These are phyloP conservation scores for Boletus reticuloceps DNA, from an alignment of 768 basidiomycete species.

Conservation along the genomic window DNA sequence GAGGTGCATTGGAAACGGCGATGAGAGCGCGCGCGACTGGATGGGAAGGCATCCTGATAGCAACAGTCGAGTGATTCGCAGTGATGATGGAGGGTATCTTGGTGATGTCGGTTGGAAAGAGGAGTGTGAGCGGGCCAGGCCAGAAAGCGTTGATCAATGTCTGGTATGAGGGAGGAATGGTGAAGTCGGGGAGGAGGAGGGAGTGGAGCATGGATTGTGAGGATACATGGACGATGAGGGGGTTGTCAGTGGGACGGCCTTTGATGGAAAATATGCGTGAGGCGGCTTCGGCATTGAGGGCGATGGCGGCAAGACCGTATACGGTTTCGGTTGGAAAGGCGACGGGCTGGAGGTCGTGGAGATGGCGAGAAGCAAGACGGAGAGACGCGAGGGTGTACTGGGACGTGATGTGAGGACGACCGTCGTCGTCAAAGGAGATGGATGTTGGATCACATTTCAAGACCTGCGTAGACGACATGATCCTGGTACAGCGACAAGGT, in stretches of 20 bases:
- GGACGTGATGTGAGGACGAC: slow-evolving; percentile 48
- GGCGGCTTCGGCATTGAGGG: slow-evolving; percentile 62
- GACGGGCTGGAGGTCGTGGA: slow-evolving; percentile 52
- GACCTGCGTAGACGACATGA: slow-evolving; percentile 35
- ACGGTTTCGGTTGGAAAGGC: slow-evolving; percentile 98
- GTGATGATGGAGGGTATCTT: slow-evolving; percentile 75
- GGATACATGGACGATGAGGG: slow-evolving; percentile 95
- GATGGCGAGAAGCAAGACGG: slow-evolving; percentile 51
- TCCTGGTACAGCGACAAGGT: background rate
- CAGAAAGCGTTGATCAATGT: slow-evolving; percentile 82
- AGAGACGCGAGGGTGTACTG: slow-evolving; percentile 53
- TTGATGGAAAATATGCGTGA: slow-evolving; percentile 82
- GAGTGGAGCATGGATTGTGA: slow-evolving; percentile 76
- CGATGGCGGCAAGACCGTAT: slow-evolving; percentile 92
- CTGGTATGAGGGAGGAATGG: slow-evolving; percentile 62
- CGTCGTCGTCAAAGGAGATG: slow-evolving; percentile 55
- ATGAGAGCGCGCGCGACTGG: slow-evolving; percentile 91
- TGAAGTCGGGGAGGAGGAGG: slow-evolving; percentile 67
- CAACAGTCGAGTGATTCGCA: slow-evolving; percentile 77
- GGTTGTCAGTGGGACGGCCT: slow-evolving; percentile 92
- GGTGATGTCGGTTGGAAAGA: slow-evolving; percentile 73
- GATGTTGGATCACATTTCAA: slow-evolving; percentile 62
- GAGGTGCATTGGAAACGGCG: slow-evolving; percentile 62
- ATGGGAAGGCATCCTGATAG: slow-evolving; percentile 92
- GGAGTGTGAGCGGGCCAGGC: slow-evolving; percentile 91